Evolutionary conservation across 805 yeast genomes (phyloP).

Genomic region (Saccharomycopsis sp.): DNA sequence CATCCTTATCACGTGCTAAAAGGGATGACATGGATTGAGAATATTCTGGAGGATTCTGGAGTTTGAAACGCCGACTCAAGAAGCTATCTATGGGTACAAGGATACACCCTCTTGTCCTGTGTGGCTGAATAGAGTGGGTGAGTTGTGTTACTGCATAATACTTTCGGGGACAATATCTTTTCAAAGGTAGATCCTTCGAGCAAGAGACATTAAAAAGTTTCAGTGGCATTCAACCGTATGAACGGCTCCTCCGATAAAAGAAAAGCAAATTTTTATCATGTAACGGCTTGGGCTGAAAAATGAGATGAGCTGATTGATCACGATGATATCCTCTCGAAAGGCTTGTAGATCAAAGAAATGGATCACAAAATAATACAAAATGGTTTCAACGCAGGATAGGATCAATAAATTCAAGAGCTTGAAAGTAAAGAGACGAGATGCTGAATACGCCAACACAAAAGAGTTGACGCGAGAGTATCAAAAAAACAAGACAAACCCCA

Average conservation of each 20-base stretch:
- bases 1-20: neutral
- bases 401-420: slow-evolving; percentile 8
- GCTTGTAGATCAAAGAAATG: no score
- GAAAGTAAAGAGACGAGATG: slow-evolving; percentile 4
- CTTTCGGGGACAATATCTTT: neutral
- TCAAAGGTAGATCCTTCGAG: neutral
- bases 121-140: neutral
- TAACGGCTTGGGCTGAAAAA: no score
- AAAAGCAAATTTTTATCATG: no score
- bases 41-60: neutral
- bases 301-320: no score
- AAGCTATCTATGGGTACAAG: no score
- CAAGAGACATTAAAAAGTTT: no score
- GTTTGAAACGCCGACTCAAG: no score
- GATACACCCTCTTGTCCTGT: no score
- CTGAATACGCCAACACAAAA: slow-evolving; percentile 7
- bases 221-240: no score
- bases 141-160: neutral
- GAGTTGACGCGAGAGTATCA: slow-evolving; percentile 16
- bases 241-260: no score
- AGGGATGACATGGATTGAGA: neutral
- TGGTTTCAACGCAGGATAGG: slow-evolving; percentile 5
- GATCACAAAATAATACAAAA: neutral
- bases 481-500: slow-evolving; percentile 2
- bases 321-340: no score